phyloP scores from a whole-genome alignment of 2,329 filamentous ascomycete genomes.

The Fusarium buharicum region DNA sequence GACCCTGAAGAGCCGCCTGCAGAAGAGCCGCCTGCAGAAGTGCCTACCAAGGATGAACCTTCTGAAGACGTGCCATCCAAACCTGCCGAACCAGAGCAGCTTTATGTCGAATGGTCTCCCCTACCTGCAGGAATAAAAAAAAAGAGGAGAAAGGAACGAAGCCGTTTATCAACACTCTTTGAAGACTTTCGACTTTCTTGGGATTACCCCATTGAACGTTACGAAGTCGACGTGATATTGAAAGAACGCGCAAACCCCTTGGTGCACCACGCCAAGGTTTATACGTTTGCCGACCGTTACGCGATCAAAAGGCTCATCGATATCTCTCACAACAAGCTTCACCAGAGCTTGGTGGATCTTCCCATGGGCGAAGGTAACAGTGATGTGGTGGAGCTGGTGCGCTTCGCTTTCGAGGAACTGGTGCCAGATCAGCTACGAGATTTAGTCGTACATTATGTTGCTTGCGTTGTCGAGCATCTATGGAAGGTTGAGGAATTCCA shows the following conservation, averaged over 20 bases:
- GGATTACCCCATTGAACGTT: too few species aligned
- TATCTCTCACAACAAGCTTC: neutral
- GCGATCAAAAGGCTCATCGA: neutral
- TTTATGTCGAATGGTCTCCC: too few species aligned
- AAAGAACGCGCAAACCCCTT: neutral
- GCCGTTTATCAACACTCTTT: too few species aligned
- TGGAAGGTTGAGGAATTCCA: neutral
- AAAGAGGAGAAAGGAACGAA: too few species aligned
- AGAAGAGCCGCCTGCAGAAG: too few species aligned
- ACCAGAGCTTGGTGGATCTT: neutral
- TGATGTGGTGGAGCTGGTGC: neutral
- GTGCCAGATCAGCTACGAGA: neutral
- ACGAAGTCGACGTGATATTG: neutral
- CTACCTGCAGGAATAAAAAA: too few species aligned
- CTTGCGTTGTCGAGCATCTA: neutral
- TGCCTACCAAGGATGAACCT: too few species aligned
- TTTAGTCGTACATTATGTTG: neutral
- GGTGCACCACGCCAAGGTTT: slow-evolving; percentile 2
- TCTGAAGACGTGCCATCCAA: neutral
- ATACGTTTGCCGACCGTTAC: neutral
- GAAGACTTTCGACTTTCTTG: too few species aligned
- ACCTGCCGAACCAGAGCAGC: too few species aligned
- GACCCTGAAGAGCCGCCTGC: too few species aligned
- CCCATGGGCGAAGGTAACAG: too few species aligned
- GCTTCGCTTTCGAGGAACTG: neutral